Evolutionary conservation across 805 yeast species (phyloP), one percentile per base, ranked within the genome.

Genomic region (Wickerhamiella australiensis): DNA sequence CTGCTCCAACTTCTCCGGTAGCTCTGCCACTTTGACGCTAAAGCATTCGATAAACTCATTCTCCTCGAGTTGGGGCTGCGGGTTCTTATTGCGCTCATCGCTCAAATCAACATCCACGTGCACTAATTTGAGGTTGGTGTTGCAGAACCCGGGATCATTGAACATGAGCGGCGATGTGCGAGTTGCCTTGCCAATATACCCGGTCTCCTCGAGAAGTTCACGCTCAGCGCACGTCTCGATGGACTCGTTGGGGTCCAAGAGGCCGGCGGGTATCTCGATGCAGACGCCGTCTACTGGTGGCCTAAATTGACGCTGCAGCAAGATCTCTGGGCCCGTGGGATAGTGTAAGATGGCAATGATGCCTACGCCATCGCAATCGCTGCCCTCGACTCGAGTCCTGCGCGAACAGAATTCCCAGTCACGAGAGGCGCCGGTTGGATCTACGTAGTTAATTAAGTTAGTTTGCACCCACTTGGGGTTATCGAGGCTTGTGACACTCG

Each of bases 211-310:
- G 45, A 75, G 74, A 55, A 90, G 67, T 64, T 90, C 98, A 54
- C 98, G 74, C 48, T 80, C 70, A 0, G 98, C 97, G 35, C 96
- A 86, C 4, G 75, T 65, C 55, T 79, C 87, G 23, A 85, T 65
- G 1, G 80, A 63, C 63, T 92, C 97, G 47, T 77, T 74, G 1
- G 88, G 85, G 63, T 90, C 98, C 38, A 92, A 75, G 54, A 90
- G 70, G 0, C 98, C 98, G 0, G 98, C 98, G 0, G 98, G 98
- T 62, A 88, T 74, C 65, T 90, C 98, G 54, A 90, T 79, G 60
- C 94, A 82, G 6, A 90, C 85, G 17, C 86, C 90, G 48, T 75
- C 81, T 2, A 82, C 83, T 1, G 98, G 97, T 1, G 97, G 96
- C 51, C 98, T 74, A 68, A 82, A 90, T 64, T 90, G 98, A 61